A percentile compares a stretch with the other conserved stretches of the same genome.
Evolutionary conservation across 495 filamentous ascomycete species (phyloP).

Genomic region (Lepraria neglecta): DNA sequence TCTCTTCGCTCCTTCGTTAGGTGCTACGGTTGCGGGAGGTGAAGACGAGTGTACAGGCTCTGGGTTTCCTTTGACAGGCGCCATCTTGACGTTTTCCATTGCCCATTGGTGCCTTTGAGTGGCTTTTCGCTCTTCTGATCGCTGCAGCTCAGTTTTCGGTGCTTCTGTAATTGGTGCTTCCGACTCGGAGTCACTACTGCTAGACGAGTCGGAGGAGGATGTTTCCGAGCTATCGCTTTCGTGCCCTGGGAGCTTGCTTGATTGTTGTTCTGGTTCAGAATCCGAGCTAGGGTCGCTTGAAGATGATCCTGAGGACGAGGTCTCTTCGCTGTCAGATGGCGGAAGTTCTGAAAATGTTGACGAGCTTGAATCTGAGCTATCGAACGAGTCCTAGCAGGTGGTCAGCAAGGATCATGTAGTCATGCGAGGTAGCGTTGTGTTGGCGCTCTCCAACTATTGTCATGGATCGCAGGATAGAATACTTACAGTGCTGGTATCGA

Average conservation of each 20-base stretch:
- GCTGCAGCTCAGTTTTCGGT: conserved; percentile 3
- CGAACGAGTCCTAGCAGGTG: conserved; percentile 5
- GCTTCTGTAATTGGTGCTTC: conserved; percentile 8
- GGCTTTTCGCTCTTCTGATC: conserved; percentile 8
- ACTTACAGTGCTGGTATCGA: conserved; percentile 20
- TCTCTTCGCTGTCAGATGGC: conserved; percentile 26
- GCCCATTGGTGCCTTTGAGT: conserved; percentile 3
- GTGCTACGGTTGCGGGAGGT: conserved; percentile 11
- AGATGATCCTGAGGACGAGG: conserved; percentile 29
- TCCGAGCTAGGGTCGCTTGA: conserved; percentile 27
- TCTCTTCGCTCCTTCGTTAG: conserved; percentile 37
- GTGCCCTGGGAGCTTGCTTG: neutral
- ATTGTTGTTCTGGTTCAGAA: conserved; percentile 23
- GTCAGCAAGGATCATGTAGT: neutral
- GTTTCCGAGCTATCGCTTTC: neutral
- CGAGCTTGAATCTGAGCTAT: conserved; percentile 19
- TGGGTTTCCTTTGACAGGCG: neutral
- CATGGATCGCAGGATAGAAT: neutral
- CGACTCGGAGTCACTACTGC: conserved; percentile 31
- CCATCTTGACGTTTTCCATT: neutral
- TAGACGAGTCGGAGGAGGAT: conserved; percentile 17
- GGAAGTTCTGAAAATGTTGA: conserved; percentile 31
- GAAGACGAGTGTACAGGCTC: conserved; percentile 9
- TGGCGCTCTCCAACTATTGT: neutral
- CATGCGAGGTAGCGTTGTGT: neutral